Conservation (phyloP, 1,284 basidiomycete genomes). For the Boletus subluridellus region DNA sequence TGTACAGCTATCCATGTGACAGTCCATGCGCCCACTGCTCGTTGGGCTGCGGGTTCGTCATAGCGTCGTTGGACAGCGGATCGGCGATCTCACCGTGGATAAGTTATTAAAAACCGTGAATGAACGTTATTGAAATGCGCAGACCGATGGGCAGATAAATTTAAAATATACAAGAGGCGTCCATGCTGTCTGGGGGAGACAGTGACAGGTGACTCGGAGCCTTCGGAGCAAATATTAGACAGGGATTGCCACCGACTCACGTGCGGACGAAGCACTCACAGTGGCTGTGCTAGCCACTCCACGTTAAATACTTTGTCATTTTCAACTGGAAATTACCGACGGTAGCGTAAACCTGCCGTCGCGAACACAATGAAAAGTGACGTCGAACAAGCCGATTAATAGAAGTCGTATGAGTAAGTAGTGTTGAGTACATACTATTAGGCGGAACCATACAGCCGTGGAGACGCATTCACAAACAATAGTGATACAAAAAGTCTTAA, state of each 20-base stretch:
- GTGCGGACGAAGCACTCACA: conserved; percentile 15
- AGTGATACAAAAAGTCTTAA: conserved; percentile 34
- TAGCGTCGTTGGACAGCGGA: conserved; percentile 5
- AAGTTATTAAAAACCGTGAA: conserved; percentile 28
- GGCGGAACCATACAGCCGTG: conserved; percentile 24
- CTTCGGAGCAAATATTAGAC: conserved; percentile 13
- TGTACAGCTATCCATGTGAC: conserved; percentile 21
- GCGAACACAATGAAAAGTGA: conserved; percentile 18
- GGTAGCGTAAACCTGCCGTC: conserved; percentile 25
- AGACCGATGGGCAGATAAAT: conserved; percentile 17
- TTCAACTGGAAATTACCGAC: conserved; percentile 27
- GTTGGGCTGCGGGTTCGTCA: conserved; percentile 24
- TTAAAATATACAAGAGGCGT: background rate
- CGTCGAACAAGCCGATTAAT: conserved; percentile 31
- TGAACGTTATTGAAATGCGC: conserved; percentile 30
- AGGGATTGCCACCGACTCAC: conserved; percentile 19
- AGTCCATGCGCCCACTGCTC: conserved; percentile 4
- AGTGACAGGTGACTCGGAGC: conserved; percentile 14
- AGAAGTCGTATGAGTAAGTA: conserved; percentile 34
- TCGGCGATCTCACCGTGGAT: conserved; percentile 25
- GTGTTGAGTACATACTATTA: conserved; percentile 34
- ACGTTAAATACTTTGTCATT: conserved; percentile 34
- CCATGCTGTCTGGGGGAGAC: conserved; percentile 7
- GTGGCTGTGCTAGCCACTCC: conserved; percentile 31
- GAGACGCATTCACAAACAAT: conserved; percentile 26